These are phyloP conservation scores for Trichoderma aggressivum DNA, from an alignment of 2,329 filamentous ascomycete species.

Conservation along the genomic window DNA sequence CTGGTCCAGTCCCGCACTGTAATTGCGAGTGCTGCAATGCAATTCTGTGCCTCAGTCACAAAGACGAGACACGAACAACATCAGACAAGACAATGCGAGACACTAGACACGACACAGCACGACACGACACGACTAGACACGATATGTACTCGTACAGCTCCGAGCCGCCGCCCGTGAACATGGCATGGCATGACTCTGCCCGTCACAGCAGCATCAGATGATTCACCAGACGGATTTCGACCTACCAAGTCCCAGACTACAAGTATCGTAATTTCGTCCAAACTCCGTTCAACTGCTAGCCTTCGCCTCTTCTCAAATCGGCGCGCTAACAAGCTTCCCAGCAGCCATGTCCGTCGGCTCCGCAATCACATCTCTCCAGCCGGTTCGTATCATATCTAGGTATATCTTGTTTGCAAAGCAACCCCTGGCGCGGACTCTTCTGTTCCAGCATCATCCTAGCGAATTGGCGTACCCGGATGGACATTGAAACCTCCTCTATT, in stretches of 20 bases:
- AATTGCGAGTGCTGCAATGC: neutral
- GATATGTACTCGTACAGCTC: neutral
- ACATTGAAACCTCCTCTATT: neutral
- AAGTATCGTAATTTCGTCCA: neutral
- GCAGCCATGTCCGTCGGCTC: neutral
- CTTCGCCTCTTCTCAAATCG: neutral
- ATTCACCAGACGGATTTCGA: neutral
- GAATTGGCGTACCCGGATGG: neutral
- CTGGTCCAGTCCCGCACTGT: neutral
- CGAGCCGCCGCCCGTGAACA: neutral
- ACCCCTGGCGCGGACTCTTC: neutral
- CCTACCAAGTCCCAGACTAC: neutral
- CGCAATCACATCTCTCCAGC: slow-evolving; percentile 9
- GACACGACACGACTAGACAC: neutral
- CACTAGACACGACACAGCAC: neutral
- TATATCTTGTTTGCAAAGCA: neutral
- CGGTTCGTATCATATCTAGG: neutral
- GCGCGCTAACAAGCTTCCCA: slow-evolving; percentile 4
- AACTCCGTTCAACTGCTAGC: neutral
- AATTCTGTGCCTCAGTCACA: neutral
- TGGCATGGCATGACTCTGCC: neutral
- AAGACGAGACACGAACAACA: neutral
- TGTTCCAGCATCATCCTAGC: neutral
- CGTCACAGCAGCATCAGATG: slow-evolving; percentile 1
- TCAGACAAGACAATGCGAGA: neutral